Base-by-base conservation (phyloP, 1,284 basidiomycete species). In the Naganishia liquefaciens region DNA sequence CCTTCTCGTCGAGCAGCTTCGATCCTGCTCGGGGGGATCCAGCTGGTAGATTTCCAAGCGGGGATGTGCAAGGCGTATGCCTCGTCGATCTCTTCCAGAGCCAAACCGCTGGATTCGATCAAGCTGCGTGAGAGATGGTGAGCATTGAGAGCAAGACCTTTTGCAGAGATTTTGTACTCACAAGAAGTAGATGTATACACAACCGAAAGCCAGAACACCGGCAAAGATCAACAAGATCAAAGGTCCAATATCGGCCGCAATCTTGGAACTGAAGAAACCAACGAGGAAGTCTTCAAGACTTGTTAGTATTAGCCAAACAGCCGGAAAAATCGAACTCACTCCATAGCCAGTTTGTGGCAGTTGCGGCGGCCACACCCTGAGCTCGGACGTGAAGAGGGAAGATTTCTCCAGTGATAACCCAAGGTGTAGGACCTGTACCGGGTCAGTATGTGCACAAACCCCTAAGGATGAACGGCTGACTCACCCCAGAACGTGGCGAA, bases 1-100 rank as follows among this genome's bases (percentile, higher is more conserved):
- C 44, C 44, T 49, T 58, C 46, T 37, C 44, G 44, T 27, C 49
- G 43, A 19, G 57, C 57, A 15, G 57, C 54, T 37, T 64, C 47
- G 46, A 51, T 49, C 25, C 65, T 53, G 28, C 47, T 60, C 1
- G 66, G 61, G 3, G 88, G 87, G 64, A 78, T 82, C 87, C 87
- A 90, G 0, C 68, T 68, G 0, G 81, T 67, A 0, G 87, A 87
- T 43, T 83, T 77, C 87, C 88, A 88, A 2, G 88, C 86, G 70
- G 84, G 83, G 68, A 88, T 80, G 5, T 82, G 81, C 3, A 86
- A 79, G 43, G 85, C 83, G 73, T 88, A 89, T 79, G 89, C 78
- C 76, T 88, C 87, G 75, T 90, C 88, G 68, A 89, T 87, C 80
- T 90, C 87, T 77, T 91, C 89, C 68, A 91, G 81, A 50, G 83